Evolutionary conservation across 306 rosid species (phyloP).

Genomic region (Acacia melanoxylon): DNA sequence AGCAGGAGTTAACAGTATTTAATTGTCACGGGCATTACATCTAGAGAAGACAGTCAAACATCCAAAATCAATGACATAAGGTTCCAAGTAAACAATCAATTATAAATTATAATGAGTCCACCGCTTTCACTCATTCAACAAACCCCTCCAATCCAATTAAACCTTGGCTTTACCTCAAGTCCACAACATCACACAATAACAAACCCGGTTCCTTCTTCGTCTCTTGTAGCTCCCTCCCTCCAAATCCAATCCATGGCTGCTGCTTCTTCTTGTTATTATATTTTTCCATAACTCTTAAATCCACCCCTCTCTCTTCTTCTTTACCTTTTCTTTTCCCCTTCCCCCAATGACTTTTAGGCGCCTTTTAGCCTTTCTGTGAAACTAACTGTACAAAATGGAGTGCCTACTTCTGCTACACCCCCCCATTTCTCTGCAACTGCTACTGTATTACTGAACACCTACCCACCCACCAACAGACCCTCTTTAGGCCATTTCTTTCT

Average conservation of each 20-base stretch:
- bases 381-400: conserved; percentile 57
- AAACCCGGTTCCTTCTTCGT: neutral
- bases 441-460: neutral
- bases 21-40: conserved; percentile 5
- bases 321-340: neutral
- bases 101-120: conserved; percentile 17
- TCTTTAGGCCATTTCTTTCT: too few species aligned
- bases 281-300: conserved; percentile 22
- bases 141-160: conserved; percentile 8
- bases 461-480: conserved; percentile 1
- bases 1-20: neutral
- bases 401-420: conserved; percentile 28
- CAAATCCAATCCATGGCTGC: conserved; percentile 35
- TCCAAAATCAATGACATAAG: neutral
- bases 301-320: neutral
- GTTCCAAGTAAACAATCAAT: conserved; percentile 27
- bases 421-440: conserved; percentile 22
- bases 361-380: conserved; percentile 43
- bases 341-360: conserved; percentile 7
- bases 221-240: conserved; percentile 27
- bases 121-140: conserved; percentile 27
- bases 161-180: conserved; percentile 34
- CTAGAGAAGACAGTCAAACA: conserved; percentile 35
- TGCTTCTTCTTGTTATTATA: neutral
- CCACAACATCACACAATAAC: conserved; percentile 7